Evolutionary conservation across 2,329 filamentous ascomycete genomes (phyloP), one percentile per base, ranked within the genome.

Genomic region (Rutstroemia sydowiana): DNA sequence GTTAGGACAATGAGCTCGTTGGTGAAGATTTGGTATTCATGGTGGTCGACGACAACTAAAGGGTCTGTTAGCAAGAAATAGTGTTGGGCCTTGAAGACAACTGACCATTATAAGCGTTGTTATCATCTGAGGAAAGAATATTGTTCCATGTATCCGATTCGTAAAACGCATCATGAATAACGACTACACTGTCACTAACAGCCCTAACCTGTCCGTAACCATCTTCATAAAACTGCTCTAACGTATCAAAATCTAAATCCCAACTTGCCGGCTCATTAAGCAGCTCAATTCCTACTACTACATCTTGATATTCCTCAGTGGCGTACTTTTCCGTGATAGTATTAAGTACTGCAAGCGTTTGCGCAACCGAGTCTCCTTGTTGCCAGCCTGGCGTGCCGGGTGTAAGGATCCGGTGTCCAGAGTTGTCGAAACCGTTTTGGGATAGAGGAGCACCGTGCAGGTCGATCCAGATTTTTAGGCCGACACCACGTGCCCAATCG

Each of bases 21-120:
- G 54, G 71, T 73, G 67, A 86, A 86, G 53, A 82, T 73, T 63
- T 85, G 78, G 63, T 87, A 87, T 62, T 86, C 80, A 63, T 87
- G 84, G 53, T 83, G 81, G 61, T 87, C 84, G 56, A 87, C 67
- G 42, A 78, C 52, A 13, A 65, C 64, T 63, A 36, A 2, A 71
- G 73, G 2, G 14, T 45, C 62, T 81, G 81, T 42, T 69, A 69
- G 49, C 76, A 75, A 41, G 85, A 73, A 9, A 78, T 68, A 23
- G n/a, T 7, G 3, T 71, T 21, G 3, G 18, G n/a, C 13, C 20
- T 39, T 16, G 16, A 21, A 39, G 13, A 39, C 71, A 39, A 71
- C 52, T 43, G 56, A 64, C 62, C 61, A 57, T 63, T 62, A 41
- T 75, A 70, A 3, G 74, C 70, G 57, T 73, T 70, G 56, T 73